Base-by-base conservation (phyloP, 208 protist genomes). In the Wallacemonas sp. region DNA sequence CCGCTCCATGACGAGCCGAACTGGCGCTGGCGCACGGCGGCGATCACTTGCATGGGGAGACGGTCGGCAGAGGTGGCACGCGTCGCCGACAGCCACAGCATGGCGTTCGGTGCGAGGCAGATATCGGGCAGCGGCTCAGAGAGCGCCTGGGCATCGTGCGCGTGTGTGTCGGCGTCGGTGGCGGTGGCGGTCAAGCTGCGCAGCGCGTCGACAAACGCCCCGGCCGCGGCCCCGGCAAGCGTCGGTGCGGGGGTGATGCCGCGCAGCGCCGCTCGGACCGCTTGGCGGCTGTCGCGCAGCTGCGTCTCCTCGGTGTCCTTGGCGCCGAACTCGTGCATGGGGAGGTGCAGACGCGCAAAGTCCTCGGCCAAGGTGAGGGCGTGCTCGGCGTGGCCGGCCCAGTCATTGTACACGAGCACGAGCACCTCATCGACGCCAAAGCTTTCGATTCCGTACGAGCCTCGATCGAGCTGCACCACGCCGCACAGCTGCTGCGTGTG, bases 391-490 rank as follows among this genome's bases (percentile, higher is more conserved):
- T 65, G 23, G 29, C 61, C 42, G 52, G 82, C 67, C 82, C 82
- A 85, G 70, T 89, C 78, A 25, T 77, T 82, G 66, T 85, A 89
- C n/a, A 82, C 68, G 7, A 89, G 54, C 52, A 89, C 22, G 16
- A 89, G 68, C 57, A 77, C 61, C 64, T 89, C 82, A 32, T 77
- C 68, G 49, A 62, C 28, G 33, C 20, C 29, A 1, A n/a, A 49
- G 5, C 42, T 18, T 29, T 69, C 41, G 7, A 49, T 4, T 4
- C 57, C 49, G 20, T 61, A 54, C 26, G 62, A 71, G 2, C 38
- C 25, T 5, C 57, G 12, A 50, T 89, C 82, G 42, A 82, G 52
- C 41, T 82, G 70, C 31, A 82, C 72, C 14, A 89, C 75, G 11
- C 79, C 70, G 28, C 26, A 41, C 25, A 62, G 25, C 29, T 31